These are phyloP conservation scores for Papiliotrema fonsecae DNA, from an alignment of 1,284 basidiomycete genomes.

Conservation along the genomic window DNA sequence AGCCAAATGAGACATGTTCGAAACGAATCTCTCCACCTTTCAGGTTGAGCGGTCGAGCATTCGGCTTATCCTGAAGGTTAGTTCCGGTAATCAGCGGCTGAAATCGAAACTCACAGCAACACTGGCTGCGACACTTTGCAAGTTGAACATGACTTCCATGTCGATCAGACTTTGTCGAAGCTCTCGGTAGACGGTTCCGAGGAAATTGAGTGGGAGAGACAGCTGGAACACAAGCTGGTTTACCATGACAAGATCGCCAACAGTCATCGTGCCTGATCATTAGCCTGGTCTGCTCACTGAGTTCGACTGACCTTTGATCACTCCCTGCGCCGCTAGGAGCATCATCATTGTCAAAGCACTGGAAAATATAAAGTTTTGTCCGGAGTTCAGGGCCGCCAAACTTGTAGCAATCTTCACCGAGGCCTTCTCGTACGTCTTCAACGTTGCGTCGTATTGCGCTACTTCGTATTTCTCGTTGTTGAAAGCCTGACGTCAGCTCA, in stretches of 20 bases:
- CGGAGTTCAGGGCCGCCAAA: constrained; percentile 87
- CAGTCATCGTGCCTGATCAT: constrained; percentile 92
- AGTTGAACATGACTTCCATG: constrained; percentile 92
- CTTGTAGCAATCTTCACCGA: constrained; percentile 94
- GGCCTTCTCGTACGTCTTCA: constrained; percentile 82
- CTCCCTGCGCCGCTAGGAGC: constrained; percentile 92
- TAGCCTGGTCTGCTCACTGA: background rate
- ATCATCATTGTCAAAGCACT: constrained; percentile 89
- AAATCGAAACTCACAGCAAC: constrained; percentile 53
- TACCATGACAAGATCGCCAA: constrained; percentile 97
- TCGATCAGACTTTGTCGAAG: constrained; percentile 90
- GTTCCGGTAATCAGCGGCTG: background rate
- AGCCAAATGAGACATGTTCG: constrained; percentile 86
- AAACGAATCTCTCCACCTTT: constrained; percentile 85
- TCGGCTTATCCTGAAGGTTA: constrained; percentile 65
- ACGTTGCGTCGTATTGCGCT: constrained; percentile 83
- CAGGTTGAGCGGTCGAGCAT: constrained; percentile 64
- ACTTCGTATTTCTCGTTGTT: constrained; percentile 94
- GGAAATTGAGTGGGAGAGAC: constrained; percentile 90
- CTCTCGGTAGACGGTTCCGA: constrained; percentile 95
- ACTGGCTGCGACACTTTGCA: constrained; percentile 75
- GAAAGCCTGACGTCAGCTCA: constrained; percentile 64
- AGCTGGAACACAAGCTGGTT: constrained; percentile 99
- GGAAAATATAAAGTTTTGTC: constrained; percentile 94
- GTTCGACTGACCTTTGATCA: constrained; percentile 67